phyloP scores from a whole-genome alignment of 768 basidiomycete genomes.

The Naematelia aurantialba region DNA sequence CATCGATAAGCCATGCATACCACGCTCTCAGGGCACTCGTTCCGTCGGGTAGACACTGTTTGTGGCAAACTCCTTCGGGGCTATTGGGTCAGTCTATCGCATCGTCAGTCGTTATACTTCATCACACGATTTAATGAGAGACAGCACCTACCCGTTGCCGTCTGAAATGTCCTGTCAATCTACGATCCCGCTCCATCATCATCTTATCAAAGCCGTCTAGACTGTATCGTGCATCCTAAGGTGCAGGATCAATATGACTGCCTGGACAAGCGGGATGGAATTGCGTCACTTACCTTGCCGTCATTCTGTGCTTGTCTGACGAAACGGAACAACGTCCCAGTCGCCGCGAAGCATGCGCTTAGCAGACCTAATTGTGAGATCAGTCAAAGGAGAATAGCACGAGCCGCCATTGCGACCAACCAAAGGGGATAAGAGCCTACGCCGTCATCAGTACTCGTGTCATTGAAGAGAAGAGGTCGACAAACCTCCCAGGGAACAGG shows the following conservation, averaged over 20 bases:
- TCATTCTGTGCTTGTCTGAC: constrained; percentile 78
- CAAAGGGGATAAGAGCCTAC: constrained; percentile 90
- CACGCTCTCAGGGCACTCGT: constrained; percentile 42
- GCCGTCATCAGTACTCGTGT: constrained; percentile 4
- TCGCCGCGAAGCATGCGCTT: constrained; percentile 81
- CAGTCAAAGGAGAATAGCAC: not conserved
- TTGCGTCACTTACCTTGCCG: constrained; percentile 81
- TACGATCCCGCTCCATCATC: constrained; percentile 90
- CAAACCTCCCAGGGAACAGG: constrained; percentile 78
- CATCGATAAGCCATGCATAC: not conserved
- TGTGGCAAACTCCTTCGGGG: constrained; percentile 68
- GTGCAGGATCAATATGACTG: constrained; percentile 2
- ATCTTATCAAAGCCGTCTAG: constrained; percentile 88
- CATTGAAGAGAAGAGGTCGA: not conserved
- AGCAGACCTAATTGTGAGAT: constrained; percentile 62
- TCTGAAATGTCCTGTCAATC: constrained; percentile 78
- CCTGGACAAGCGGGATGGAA: not conserved
- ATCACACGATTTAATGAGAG: not conserved
- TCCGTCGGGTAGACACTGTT: constrained; percentile 73
- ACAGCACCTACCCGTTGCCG: constrained; percentile 71
- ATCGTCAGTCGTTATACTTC: not conserved
- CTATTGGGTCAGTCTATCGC: constrained; percentile 62
- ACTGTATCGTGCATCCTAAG: constrained; percentile 74
- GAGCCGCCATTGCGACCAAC: constrained; percentile 52
- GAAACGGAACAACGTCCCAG: constrained; percentile 78